phyloP scores from a whole-genome alignment of 371 early-diverging fungal genomes.

The Parasitella parasitica region DNA sequence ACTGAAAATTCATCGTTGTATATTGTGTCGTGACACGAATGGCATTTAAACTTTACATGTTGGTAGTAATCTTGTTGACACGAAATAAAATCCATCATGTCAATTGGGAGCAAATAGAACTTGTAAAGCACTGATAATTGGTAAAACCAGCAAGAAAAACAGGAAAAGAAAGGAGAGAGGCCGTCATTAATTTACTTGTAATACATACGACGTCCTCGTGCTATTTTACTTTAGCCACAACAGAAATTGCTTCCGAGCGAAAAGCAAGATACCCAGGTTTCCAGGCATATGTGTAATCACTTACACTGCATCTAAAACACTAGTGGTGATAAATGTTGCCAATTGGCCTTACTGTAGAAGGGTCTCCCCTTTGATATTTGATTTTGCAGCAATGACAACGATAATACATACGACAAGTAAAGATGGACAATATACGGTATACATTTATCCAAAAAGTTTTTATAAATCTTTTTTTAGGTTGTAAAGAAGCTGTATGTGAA shows the following conservation, averaged over 20 bases:
- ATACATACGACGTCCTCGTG: background rate
- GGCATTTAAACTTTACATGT: constrained; percentile 55
- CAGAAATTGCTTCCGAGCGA: constrained; percentile 1
- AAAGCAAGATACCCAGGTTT: background rate
- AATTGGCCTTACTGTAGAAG: constrained; percentile 15
- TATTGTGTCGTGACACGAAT: constrained; percentile 52
- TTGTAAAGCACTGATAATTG: constrained; percentile 54
- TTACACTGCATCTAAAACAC: constrained; percentile 31
- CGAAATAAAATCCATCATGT: constrained; percentile 26
- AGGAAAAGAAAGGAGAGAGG: background rate
- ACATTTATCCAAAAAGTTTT: too few species aligned
- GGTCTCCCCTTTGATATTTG: constrained; percentile 16
- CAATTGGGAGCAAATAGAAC: constrained; percentile 50
- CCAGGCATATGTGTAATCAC: constrained; percentile 5
- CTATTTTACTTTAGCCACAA: background rate
- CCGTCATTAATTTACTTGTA: background rate
- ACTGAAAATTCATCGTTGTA: constrained; percentile 50
- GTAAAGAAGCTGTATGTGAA: constrained; percentile 5
- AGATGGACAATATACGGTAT: too few species aligned
- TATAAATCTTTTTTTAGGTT: background rate
- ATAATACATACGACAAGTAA: background rate
- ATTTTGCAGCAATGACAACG: constrained; percentile 17
- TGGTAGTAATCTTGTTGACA: constrained; percentile 69
- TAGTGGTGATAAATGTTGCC: constrained; percentile 24
- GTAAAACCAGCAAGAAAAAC: constrained; percentile 42